These are phyloP conservation scores for Solanum medicagineum DNA, from an alignment of 257 asterid genomes.

Conservation along the genomic window DNA sequence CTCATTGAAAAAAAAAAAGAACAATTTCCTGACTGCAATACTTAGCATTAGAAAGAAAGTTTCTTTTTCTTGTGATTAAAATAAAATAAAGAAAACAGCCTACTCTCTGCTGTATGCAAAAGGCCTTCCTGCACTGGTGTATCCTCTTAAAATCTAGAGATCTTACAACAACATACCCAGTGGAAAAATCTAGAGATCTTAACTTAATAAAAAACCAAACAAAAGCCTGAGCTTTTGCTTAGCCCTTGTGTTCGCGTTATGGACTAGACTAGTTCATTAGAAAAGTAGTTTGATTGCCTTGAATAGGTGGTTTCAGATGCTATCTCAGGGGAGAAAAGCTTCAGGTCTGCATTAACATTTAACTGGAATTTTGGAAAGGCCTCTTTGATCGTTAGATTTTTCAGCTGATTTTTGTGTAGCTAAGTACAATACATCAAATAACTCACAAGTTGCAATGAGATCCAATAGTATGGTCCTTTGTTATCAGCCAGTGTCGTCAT, in stretches of 20 bases:
- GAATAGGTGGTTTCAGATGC: neutral
- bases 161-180: neutral
- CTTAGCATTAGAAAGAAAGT: neutral
- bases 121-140: neutral
- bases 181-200: neutral
- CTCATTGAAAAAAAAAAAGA: neutral
- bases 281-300: neutral
- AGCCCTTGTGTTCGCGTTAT: neutral
- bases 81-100: neutral
- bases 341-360: neutral
- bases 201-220: neutral
- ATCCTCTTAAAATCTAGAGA: neutral
- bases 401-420: neutral
- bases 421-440: neutral
- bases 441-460: neutral
- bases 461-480: neutral
- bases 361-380: neutral
- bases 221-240: neutral
- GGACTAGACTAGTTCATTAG: neutral
- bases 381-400: neutral
- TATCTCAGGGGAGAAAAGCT: neutral
- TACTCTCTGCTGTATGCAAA: neutral
- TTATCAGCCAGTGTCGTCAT: neutral
- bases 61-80: neutral
- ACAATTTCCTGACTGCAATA: neutral